Percentiles rank a stretch among this genome's conserved stretches.
phyloP scores from a whole-genome alignment of 1,284 basidiomycete genomes.

The Hypsizygus ulmarius region DNA sequence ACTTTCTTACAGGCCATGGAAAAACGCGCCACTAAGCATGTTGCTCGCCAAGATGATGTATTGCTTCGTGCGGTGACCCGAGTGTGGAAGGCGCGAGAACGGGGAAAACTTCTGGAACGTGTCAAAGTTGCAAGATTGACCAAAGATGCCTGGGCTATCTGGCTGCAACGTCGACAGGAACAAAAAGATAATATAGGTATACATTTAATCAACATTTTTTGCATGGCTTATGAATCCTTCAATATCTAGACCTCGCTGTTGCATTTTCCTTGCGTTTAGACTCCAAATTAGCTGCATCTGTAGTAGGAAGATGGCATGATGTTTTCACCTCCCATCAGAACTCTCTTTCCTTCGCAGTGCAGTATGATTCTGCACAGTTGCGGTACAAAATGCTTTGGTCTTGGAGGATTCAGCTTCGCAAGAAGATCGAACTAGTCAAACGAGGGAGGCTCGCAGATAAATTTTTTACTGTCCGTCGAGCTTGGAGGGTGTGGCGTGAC shows the following conservation, averaged over 20 bases:
- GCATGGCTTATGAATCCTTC: slow-evolving; percentile 1
- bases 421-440: slow-evolving; percentile 49
- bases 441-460: slow-evolving; percentile 59
- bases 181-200: slow-evolving; percentile 47
- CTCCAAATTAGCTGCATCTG: slow-evolving; percentile 36
- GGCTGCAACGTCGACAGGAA: slow-evolving; percentile 49
- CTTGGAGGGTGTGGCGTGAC: slow-evolving; percentile 52
- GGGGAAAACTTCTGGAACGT: slow-evolving; percentile 58
- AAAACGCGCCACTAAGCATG: slow-evolving; percentile 53
- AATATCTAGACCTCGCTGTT: slow-evolving; percentile 47
- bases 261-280: slow-evolving; percentile 48
- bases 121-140: slow-evolving; percentile 47
- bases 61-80: slow-evolving; percentile 62
- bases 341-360: slow-evolving; percentile 48
- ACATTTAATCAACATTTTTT: slow-evolving; percentile 11
- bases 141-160: slow-evolving; percentile 48
- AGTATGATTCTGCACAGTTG: slow-evolving; percentile 45
- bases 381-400: slow-evolving; percentile 46
- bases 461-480: slow-evolving; percentile 50
- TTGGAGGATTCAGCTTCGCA: slow-evolving; percentile 60
- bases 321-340: slow-evolving; percentile 48
- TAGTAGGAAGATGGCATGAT: slow-evolving; percentile 52
- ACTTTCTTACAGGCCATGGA: slow-evolving; percentile 38
- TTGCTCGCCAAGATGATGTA: slow-evolving; percentile 59
- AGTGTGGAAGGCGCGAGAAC: slow-evolving; percentile 73